phyloP scores from a whole-genome alignment of 768 basidiomycete genomes.

The Boletus pseudopeckii region DNA sequence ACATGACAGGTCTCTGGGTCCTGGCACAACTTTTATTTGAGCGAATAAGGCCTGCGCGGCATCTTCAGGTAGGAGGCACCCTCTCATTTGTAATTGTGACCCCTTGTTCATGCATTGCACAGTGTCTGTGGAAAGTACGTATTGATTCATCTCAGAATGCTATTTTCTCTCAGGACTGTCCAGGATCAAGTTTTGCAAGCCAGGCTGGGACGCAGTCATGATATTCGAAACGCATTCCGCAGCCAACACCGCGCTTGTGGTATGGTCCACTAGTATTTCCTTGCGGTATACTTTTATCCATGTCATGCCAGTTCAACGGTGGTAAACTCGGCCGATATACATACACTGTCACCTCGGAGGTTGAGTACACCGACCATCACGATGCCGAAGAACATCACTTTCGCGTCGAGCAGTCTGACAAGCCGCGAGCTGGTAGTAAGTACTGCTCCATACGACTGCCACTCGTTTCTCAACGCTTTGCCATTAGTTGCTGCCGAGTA shows the following conservation, averaged over 20 bases:
- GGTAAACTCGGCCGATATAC: constrained; percentile 70
- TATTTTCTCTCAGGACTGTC: neutral
- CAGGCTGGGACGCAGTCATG: constrained; percentile 62
- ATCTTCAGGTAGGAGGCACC: constrained; percentile 68
- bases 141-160: neutral
- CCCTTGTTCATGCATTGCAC: constrained; percentile 2
- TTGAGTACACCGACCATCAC: constrained; percentile 53
- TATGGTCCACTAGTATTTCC: constrained; percentile 27
- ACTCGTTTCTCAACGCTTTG: neutral
- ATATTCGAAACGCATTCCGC: constrained; percentile 82
- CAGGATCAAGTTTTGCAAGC: constrained; percentile 66
- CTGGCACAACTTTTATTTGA: constrained; percentile 57
- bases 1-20: constrained; percentile 64
- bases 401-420: constrained; percentile 77
- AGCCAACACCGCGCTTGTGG: constrained; percentile 84
- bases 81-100: neutral
- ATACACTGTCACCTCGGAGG: constrained; percentile 69
- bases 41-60: constrained; percentile 64
- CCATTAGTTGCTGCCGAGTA: constrained; percentile 84
- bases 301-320: constrained; percentile 55
- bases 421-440: constrained; percentile 84
- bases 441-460: neutral
- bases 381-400: constrained; percentile 36
- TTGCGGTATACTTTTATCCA: neutral
- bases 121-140: constrained; percentile 87